Base-by-base conservation (phyloP, 2,329 filamentous ascomycete species). In the Dryadomyces quercus-mongolicae region DNA sequence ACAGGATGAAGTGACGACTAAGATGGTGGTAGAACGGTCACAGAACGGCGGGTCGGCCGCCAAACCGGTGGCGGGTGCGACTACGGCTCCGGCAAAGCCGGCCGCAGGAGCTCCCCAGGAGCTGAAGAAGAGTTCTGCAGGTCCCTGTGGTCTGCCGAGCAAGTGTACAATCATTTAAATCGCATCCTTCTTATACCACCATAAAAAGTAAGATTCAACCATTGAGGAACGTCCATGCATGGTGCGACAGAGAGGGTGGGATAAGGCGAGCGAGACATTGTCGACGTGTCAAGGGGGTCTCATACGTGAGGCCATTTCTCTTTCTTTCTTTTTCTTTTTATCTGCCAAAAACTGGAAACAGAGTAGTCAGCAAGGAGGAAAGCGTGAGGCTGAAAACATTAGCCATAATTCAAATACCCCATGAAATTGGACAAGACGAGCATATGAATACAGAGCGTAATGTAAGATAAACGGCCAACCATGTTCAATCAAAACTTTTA, bases 241-340 rank as follows among this genome's bases (percentile, higher is more conserved):
- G 12, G 76, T 73, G 55, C 78, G 78, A 25, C 77, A 77, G 36
- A 16, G 8, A 9, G 10, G 4, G 36, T 5, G 15, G 6, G 25
- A 31, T 4, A 31, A 31, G 25, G 25, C 4, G 25, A 31, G 25
- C 25, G 25, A 31, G 25, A 31, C 25, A 31, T 31, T 31, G 25
- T 31, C 8, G 25, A 15, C 38, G 38, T 42, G 38, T 15, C 38
- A 13, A 12, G 38, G 38, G 5, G 38, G 38, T 42, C 38, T 42
- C 38, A 63, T 8, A 61, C 63, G 47, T 52, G 63, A 63, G 1
- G 62, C 69, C 38, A 5, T 42, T n/a, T n/a, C n/a, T n/a, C 8
- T 44, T 18, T 44, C 18, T 44, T 18, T 18, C 42, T n/a, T 18
- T 44, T 44, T n/a, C n/a, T 44, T 45, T 45, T 18, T 3, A 16